Evolutionary conservation across 371 early-diverging fungal genomes (phyloP).

Genomic region (Choanephora cucurbitarum): DNA sequence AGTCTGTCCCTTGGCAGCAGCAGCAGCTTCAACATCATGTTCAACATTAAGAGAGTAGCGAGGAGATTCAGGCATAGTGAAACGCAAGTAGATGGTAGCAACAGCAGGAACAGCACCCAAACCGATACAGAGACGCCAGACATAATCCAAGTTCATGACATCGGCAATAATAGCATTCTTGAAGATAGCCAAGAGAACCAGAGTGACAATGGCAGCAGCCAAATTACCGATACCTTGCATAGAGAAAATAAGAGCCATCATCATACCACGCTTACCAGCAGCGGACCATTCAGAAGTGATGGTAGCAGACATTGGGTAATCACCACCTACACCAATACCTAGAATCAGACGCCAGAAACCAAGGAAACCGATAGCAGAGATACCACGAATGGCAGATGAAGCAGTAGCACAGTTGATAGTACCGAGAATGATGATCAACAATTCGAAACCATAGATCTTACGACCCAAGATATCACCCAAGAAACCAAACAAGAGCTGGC

Average conservation of each 20-base stretch:
- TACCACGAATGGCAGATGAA: conserved; percentile 65
- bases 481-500: conserved; percentile 87
- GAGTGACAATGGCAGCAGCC: conserved; percentile 71
- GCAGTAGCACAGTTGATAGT: conserved; percentile 83
- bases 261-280: conserved; percentile 67
- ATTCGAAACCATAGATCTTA: conserved; percentile 84
- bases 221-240: conserved; percentile 94
- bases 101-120: conserved; percentile 86
- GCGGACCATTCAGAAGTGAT: conserved; percentile 89
- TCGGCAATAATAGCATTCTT: conserved; percentile 64
- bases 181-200: conserved; percentile 72
- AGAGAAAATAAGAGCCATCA: conserved; percentile 81
- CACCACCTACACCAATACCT: conserved; percentile 88
- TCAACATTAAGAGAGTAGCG: conserved; percentile 82
- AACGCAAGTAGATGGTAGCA: conserved; percentile 82
- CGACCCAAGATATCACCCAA: conserved; percentile 85
- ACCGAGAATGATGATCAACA: conserved; percentile 77
- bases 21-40: conserved; percentile 66
- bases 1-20: conserved; percentile 52
- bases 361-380: conserved; percentile 72
- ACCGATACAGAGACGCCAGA: conserved; percentile 85
- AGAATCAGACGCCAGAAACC: conserved; percentile 83
- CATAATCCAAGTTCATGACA: conserved; percentile 74
- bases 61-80: conserved; percentile 94
- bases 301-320: conserved; percentile 82